These are phyloP conservation scores for Tarenaya hassleriana DNA, from an alignment of 345 rosid species.

Conservation along the genomic window DNA sequence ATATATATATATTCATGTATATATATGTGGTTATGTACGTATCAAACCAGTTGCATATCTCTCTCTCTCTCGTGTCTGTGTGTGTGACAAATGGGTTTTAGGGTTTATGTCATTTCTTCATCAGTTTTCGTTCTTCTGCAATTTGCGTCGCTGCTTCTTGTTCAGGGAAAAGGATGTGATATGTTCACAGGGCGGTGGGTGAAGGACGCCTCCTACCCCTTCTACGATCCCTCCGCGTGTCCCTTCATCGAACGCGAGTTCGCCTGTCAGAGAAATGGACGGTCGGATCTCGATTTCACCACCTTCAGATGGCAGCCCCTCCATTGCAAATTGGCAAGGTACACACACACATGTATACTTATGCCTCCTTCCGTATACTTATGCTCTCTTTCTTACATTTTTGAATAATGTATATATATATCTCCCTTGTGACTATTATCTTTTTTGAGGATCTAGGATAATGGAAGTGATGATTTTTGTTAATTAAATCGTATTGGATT, in stretches of 20 bases:
- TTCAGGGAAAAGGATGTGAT: constrained; percentile 32
- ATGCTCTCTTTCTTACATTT: background rate
- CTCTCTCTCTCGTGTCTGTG: constrained; percentile 16
- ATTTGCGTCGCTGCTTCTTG: background rate
- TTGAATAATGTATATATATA: too few relatives aligned
- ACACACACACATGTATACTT: background rate
- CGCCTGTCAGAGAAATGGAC: constrained; percentile 58
- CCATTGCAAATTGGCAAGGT: constrained; percentile 52
- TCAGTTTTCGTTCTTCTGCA: constrained; percentile 15
- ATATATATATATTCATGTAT: constrained; percentile 2
- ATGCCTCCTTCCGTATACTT: background rate
- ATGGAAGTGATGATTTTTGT: too few relatives aligned
- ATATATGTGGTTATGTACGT: constrained; percentile 24
- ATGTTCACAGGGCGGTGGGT: constrained; percentile 71
- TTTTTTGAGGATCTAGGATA: too few relatives aligned
- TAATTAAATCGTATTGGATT: too few relatives aligned
- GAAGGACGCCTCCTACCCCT: constrained; percentile 52
- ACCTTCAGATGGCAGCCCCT: constrained; percentile 70
- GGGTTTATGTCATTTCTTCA: constrained; percentile 12
- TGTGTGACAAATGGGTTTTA: constrained; percentile 25
- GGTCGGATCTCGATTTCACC: constrained; percentile 53
- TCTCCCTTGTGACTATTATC: too few relatives aligned
- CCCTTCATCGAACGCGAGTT: constrained; percentile 66
- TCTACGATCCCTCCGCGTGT: constrained; percentile 51
- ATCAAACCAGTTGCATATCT: constrained; percentile 19